Conservation (phyloP, 1,284 basidiomycete genomes). For the Pholiota adiposa region DNA sequence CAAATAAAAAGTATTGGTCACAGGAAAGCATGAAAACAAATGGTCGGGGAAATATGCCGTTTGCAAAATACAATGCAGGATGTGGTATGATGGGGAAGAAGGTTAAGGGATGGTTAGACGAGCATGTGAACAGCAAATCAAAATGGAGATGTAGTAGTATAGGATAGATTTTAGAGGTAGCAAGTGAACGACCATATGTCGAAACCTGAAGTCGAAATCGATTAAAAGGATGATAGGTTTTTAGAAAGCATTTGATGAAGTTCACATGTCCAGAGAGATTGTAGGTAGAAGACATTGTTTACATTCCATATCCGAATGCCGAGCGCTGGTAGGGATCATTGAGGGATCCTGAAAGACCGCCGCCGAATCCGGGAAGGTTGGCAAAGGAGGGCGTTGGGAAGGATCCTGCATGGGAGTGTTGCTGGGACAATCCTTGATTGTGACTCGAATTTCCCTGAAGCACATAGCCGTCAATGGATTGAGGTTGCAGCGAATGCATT, state of each 20-base stretch:
- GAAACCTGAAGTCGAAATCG: conserved; percentile 18
- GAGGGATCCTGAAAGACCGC: conserved; percentile 54
- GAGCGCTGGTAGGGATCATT: conserved; percentile 77
- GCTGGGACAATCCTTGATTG: conserved; percentile 59
- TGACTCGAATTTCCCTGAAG: conserved; percentile 72
- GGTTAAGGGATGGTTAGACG: conserved; percentile 33
- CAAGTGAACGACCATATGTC: conserved; percentile 24
- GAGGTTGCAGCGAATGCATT: conserved; percentile 64
- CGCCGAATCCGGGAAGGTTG: conserved; percentile 60
- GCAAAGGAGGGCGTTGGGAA: conserved; percentile 61
- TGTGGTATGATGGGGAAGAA: conserved; percentile 41
- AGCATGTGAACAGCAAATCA: conserved; percentile 37
- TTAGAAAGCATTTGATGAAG: conserved; percentile 22
- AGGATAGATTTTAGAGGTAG: conserved; percentile 42
- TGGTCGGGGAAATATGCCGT: conserved; percentile 55
- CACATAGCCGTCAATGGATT: conserved; percentile 78
- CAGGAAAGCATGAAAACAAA: conserved; percentile 50
- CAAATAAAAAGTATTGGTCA: conserved; percentile 49
- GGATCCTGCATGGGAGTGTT: conserved; percentile 47
- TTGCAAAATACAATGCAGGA: conserved; percentile 73
- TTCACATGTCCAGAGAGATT: conserved; percentile 22
- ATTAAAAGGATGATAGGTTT: conserved; percentile 32
- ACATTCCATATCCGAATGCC: conserved; percentile 80
- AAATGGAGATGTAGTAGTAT: conserved; percentile 34
- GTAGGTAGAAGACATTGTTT: conserved; percentile 32